Percentiles rank a stretch among this genome's conserved stretches.
These are phyloP conservation scores for Flaveria linearis DNA, from an alignment of 129 eudicot genomes.

Conservation along the genomic window DNA sequence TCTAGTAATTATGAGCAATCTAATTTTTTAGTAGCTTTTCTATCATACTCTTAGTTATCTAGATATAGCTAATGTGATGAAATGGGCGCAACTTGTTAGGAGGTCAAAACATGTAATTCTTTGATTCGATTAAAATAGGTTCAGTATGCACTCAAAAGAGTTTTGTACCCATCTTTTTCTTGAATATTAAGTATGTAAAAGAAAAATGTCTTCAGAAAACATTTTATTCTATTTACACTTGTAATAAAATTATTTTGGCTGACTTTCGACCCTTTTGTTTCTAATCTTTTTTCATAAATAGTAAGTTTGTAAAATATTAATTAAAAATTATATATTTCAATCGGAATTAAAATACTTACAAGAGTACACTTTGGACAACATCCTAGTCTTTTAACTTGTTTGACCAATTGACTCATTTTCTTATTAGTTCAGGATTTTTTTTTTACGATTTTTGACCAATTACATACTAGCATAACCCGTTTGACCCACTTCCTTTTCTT, in stretches of 20 bases:
- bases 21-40: neutral
- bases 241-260: neutral
- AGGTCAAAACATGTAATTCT: neutral
- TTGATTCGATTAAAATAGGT: neutral
- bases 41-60: neutral
- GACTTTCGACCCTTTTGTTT: neutral
- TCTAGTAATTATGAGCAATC: constrained; percentile 1
- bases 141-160: neutral
- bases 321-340: neutral
- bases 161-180: neutral
- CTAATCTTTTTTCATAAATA: neutral
- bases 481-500: neutral
- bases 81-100: neutral
- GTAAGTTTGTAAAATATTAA: neutral
- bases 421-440: neutral
- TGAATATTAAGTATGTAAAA: neutral
- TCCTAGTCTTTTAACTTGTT: neutral
- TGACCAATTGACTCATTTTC: neutral
- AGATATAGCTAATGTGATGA: neutral
- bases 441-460: neutral
- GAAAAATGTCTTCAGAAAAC: neutral
- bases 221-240: neutral
- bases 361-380: neutral
- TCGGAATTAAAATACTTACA: neutral
- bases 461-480: neutral